Base-by-base conservation (phyloP, 2,329 filamentous ascomycete genomes). In the Aspergillus fructus region DNA sequence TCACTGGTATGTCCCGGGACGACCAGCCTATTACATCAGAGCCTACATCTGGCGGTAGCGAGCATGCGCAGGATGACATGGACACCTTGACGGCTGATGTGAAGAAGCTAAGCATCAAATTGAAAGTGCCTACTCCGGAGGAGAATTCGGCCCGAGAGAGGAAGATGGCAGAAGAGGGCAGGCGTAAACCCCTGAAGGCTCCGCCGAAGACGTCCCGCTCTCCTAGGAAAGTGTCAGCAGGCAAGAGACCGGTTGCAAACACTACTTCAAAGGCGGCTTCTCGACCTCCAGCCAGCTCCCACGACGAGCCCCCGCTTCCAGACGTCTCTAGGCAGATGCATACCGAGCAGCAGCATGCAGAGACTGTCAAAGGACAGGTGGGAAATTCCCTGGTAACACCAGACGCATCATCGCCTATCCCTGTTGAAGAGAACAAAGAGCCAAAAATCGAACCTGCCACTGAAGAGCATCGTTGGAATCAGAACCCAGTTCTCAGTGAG, bases 71-170 rank as follows among this genome's bases (percentile, higher is more conserved):
- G 68, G 53, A 73, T 15, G 76, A 79, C 33, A 67, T 85, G 45
- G 82, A 85, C 45, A 74, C 73, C 17, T 68, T 86, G 24, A 76
- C 81, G 1, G 75, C 78, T 3, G 81, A 81, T 4, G 68, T 86
- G 59, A 83, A 82, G 65, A 81, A 81, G 27, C 68, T 79, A 59
- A 77, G 70, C 53, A 81, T 87, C 54, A 86, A 83, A 21, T 67
- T 88, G 48, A 85, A 84, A 60, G 74, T 86, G 51, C 82, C 82
- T 0, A 77, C 82, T 0, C 79, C 79, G 21, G 83, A 86, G 64
- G 83, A 86, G 64, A 77, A 85, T 59, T 81, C 84, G 27, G 77
- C 76, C 7, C 72, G 80, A 21, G 80, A 83, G 65, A 77, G 78
- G 50, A 76, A 74, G 52, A 67, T 66, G n/a, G 62, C 68, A 1